A percentile compares a stretch with the other conserved stretches of the same genome.
phyloP scores from a whole-genome alignment of 2,329 filamentous ascomycete species.

The Cordyceps cicadae region DNA sequence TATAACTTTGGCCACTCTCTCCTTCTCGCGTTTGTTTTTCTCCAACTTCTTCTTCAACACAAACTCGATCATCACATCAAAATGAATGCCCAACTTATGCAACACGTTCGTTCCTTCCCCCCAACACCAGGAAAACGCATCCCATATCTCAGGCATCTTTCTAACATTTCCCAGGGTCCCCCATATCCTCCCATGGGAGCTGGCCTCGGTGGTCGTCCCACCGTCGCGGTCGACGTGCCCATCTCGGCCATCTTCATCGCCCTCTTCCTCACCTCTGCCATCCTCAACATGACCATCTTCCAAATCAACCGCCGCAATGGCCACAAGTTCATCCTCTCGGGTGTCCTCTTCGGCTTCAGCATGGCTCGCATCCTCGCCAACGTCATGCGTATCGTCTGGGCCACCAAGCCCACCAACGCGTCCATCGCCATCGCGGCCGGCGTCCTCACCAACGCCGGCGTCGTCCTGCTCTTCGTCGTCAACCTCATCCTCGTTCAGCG shows the following conservation, averaged over 20 bases:
- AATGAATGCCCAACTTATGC: background rate
- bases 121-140: background rate
- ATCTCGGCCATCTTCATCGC: slow-evolving; percentile 54
- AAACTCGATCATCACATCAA: background rate
- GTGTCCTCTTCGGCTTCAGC: slow-evolving; percentile 50
- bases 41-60: too few relatives aligned
- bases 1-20: too few relatives aligned
- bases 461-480: slow-evolving; percentile 66
- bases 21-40: too few relatives aligned
- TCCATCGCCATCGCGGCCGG: slow-evolving; percentile 49
- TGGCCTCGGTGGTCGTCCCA: slow-evolving; percentile 50
- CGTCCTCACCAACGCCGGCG: slow-evolving; percentile 65
- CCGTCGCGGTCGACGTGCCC: slow-evolving; percentile 51
- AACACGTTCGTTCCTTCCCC: background rate
- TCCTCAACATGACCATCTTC: slow-evolving; percentile 50
- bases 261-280: slow-evolving; percentile 47
- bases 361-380: slow-evolving; percentile 46
- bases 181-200: slow-evolving; percentile 36
- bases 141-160: too few relatives aligned
- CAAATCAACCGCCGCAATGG: slow-evolving; percentile 38
- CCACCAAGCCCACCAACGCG: slow-evolving; percentile 30
- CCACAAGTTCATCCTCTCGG: slow-evolving; percentile 54
- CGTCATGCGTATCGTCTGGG: slow-evolving; percentile 45
- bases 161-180: slow-evolving; percentile 21
- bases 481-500: slow-evolving; percentile 73